Evolutionary conservation across 768 basidiomycete species (phyloP).

Genomic region (Suillus clintonianus): DNA sequence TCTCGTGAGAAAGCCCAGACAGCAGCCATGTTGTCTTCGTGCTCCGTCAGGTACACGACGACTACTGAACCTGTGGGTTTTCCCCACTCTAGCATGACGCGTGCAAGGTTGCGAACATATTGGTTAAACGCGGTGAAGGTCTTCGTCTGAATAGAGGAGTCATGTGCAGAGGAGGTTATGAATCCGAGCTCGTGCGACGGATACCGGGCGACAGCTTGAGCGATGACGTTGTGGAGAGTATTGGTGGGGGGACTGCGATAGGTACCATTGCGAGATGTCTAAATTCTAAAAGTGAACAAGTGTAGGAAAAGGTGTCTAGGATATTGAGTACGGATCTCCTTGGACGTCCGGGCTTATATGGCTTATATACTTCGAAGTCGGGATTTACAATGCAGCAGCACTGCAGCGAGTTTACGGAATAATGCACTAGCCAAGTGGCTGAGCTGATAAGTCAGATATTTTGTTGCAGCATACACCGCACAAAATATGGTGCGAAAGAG

Average conservation of each 20-base stretch:
- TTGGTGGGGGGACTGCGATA: constrained; percentile 11
- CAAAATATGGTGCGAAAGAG: not conserved
- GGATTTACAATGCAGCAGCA: not conserved
- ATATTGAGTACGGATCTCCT: constrained; percentile 8
- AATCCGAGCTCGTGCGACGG: constrained; percentile 27
- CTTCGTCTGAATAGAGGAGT: constrained; percentile 29
- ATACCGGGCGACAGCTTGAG: constrained; percentile 20
- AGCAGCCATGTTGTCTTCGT: constrained; percentile 35
- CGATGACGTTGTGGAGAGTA: constrained; percentile 25
- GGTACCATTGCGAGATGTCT: constrained; percentile 14
- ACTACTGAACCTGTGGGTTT: constrained; percentile 28
- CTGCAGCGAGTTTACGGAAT: not conserved
- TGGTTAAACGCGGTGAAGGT: constrained; percentile 23
- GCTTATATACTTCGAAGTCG: constrained; percentile 22
- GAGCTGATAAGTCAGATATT: too few relatives aligned
- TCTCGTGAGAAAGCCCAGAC: too few relatives aligned
- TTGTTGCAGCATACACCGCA: not conserved
- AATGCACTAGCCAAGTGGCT: not conserved
- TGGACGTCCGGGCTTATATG: constrained; percentile 11
- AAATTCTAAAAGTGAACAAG: not conserved
- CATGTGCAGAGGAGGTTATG: constrained; percentile 28
- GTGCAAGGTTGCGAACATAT: constrained; percentile 19
- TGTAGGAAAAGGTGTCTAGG: constrained; percentile 1
- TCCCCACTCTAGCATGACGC: constrained; percentile 21
- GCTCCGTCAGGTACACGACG: constrained; percentile 31